A percentile compares a stretch with the other conserved stretches of the same genome.
Conservation (phyloP, 257 asterid genomes). For the Nicotiana sylvestris region DNA sequence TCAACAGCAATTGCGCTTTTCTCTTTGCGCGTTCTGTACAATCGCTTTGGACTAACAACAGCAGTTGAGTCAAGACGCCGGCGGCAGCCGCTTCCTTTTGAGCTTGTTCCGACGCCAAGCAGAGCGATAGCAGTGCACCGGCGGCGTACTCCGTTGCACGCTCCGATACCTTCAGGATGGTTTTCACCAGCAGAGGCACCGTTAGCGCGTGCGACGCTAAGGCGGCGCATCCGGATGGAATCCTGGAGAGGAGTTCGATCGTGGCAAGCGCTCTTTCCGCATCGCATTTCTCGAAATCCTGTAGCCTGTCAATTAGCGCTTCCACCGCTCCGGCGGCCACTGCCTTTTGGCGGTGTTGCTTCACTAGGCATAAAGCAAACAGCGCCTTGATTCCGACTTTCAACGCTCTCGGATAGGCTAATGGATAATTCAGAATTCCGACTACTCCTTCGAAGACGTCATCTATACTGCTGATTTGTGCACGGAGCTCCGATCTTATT, state of each 20-base stretch:
- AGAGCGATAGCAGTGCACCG: slow-evolving; percentile 77
- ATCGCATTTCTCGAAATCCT: slow-evolving; percentile 82
- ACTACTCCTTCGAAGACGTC: slow-evolving; percentile 74
- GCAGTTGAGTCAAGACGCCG: slow-evolving; percentile 75
- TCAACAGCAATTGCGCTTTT: slow-evolving; percentile 90
- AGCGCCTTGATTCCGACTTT: slow-evolving; percentile 78
- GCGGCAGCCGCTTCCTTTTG: slow-evolving; percentile 69
- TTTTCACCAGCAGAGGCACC: slow-evolving; percentile 74
- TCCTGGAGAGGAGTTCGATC: slow-evolving; percentile 85
- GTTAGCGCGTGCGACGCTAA: slow-evolving; percentile 74
- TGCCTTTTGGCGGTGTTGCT: slow-evolving; percentile 80
- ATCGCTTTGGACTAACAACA: slow-evolving; percentile 86
- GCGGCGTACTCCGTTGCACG: slow-evolving; percentile 98
- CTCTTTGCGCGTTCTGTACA: slow-evolving; percentile 96
- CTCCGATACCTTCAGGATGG: slow-evolving; percentile 66
- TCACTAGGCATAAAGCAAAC: slow-evolving; percentile 78
- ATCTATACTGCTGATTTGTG: slow-evolving; percentile 52
- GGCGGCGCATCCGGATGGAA: slow-evolving; percentile 69
- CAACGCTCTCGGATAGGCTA: slow-evolving; percentile 63
- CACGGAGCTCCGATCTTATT: slow-evolving; percentile 71
- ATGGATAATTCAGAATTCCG: slow-evolving; percentile 58
- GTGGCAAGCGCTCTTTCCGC: slow-evolving; percentile 95
- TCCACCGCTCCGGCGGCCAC: slow-evolving; percentile 80
- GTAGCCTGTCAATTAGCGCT: slow-evolving; percentile 52
- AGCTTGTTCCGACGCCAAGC: slow-evolving; percentile 65